Base-by-base conservation (phyloP, 164 flowering plant genomes). In the Berberis vulgaris region DNA sequence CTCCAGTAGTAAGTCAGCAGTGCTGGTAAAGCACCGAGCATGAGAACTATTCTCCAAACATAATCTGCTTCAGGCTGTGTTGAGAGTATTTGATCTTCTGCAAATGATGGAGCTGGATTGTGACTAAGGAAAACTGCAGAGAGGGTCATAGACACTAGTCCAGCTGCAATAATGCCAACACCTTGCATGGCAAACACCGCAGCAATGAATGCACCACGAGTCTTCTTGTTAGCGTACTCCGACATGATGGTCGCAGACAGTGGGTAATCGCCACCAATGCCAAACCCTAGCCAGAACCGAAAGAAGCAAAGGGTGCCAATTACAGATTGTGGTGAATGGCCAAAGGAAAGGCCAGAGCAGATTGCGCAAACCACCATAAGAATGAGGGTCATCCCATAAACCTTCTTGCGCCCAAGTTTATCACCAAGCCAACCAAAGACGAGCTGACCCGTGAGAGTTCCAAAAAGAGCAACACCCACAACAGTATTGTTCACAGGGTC, bases 121-220 rank as follows among this genome's bases (percentile, higher is more conserved):
- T 2, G 0, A 3, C 39, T 1, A 43, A 69, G 71, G 60, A 84
- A 84, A 8, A 77, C 11, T 2, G 56, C 68, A 0, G 88, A 80
- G 1, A 80, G 50, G 38, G 67, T 71, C 80, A 82, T 77, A 0
- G 88, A 67, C 7, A 81, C 84, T 5, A 82, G 40, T 3, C 84
- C 86, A 0, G 83, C 88, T n/a, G 77, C 77, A 4, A 84, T 67
- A 13, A 84, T 81, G 8, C 86, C 86, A 1, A 81, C 74, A 3
- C 87, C 87, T 45, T 84, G 87, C 87, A 83, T 83, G 38, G 84
- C 84, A 41, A 83, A 81, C 1, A 81, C 83, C 1, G 82, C 81
- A 1, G 84, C 81, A 1, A 81, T 74, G 57, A 81, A 81, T 0
- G 81, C 78, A 1, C 86, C 86, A 1, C 84, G 79, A 1, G 86